Percentiles rank a stretch among this genome's conserved stretches.
Conservation (phyloP, 768 basidiomycete species). For the Suillus spraguei region DNA sequence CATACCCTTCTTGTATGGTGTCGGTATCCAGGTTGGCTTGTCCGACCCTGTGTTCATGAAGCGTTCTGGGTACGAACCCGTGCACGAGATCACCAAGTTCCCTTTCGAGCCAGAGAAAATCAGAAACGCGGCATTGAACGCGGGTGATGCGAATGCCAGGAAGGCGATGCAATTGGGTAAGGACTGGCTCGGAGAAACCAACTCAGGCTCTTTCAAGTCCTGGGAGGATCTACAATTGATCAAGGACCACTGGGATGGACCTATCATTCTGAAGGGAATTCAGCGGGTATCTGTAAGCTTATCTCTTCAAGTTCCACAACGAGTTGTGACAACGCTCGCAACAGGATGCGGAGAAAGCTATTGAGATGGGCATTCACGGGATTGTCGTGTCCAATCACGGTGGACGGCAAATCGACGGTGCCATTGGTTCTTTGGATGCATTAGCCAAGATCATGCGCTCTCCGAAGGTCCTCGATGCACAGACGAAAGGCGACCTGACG, state of each 20-base stretch:
- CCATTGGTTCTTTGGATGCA: constrained; percentile 72
- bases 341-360: constrained; percentile 54
- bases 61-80: constrained; percentile 47
- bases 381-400: constrained; percentile 50
- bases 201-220: constrained; percentile 60
- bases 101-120: constrained; percentile 59
- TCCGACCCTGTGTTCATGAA: constrained; percentile 84
- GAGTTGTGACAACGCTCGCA: neutral
- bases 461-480: constrained; percentile 55
- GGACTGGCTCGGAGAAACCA: constrained; percentile 65
- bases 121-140: constrained; percentile 38
- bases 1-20: constrained; percentile 66
- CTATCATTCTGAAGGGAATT: constrained; percentile 78
- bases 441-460: constrained; percentile 73
- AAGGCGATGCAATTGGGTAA: constrained; percentile 49
- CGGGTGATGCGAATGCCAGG: constrained; percentile 50
- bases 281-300: constrained; percentile 56
- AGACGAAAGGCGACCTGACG: constrained; percentile 62
- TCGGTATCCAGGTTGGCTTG: constrained; percentile 65
- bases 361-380: constrained; percentile 44
- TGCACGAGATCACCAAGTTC: constrained; percentile 44
- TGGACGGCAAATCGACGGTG: constrained; percentile 80
- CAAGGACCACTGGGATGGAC: constrained; percentile 76
- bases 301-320: neutral
- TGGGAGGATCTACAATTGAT: constrained; percentile 78